Base-by-base conservation (phyloP, 2,329 filamentous ascomycete genomes). In the Chaetomium sp. region DNA sequence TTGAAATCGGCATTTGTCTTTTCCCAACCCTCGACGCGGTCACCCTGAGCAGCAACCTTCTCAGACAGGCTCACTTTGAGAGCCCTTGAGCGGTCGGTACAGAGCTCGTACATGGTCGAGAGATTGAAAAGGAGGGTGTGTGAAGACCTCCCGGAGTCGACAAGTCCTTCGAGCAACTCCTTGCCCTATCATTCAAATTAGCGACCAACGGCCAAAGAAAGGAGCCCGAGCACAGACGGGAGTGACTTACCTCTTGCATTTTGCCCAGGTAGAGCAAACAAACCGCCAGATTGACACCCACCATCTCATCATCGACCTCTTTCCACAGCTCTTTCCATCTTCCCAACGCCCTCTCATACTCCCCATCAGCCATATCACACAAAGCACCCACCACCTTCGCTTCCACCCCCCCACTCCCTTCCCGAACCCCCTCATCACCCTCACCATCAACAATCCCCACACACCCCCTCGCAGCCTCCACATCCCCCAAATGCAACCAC, bases 91-190 rank as follows among this genome's bases (percentile, higher is more conserved):
- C 81, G 80, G 64, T 97, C 91, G 0, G 88, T 91, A 68, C 88
- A 94, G 6, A 97, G 78, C 71, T 97, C 94, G 68, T 95, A 97
- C 64, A 96, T 82, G 0, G 92, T 97, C 9, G 86, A 84, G 10
- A 99, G 72, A 68, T 97, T 97, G 72, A 96, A 95, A 0, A 95
- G 81, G 2, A 96, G 73, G 0, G 88, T 88, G 60, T 88, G 85
- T 56, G 92, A 96, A 0, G 83, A 81, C 42, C 82, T 75, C 1
- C 84, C 81, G 0, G 75, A 69, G 3, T 82, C 76, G 0, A 91
- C 76, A 9, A 95, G 72, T 0, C 73, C 71, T 65, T 92, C 86
- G 3, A 96, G 74, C 1, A 88, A 71, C 10, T 76, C 70, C 11
- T 82, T 82, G 0, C 89, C 87, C 78, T 89, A 27, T 2, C 3